Conservation (phyloP, 164 flowering plant species). For the Nelumbo lutea region DNA sequence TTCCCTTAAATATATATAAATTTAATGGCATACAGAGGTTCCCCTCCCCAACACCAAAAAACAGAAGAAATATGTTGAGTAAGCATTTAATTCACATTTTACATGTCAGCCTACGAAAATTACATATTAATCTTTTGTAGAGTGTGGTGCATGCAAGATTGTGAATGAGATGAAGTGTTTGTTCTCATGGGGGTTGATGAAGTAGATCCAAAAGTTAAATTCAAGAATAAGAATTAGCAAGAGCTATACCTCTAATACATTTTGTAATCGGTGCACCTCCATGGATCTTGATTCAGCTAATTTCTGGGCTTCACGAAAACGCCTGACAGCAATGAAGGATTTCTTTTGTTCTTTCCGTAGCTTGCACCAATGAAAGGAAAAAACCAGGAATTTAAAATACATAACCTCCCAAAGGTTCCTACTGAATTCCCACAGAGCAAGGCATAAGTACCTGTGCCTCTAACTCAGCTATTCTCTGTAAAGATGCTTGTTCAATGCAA, state of each 20-base stretch:
- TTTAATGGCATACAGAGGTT: too few species aligned
- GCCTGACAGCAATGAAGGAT: conserved; percentile 19
- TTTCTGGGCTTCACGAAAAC: conserved; percentile 22
- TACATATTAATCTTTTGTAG: background rate
- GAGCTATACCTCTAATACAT: conserved; percentile 17
- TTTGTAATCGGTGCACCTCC: conserved; percentile 13
- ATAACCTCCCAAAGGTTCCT: background rate
- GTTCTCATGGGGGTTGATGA: background rate
- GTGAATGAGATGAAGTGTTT: background rate
- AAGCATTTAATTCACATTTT: too few species aligned
- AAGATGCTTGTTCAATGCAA: conserved; percentile 73
- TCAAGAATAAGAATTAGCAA: background rate
- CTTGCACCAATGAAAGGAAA: conserved; percentile 21
- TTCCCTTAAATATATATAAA: too few species aligned
- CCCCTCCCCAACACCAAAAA: too few species aligned
- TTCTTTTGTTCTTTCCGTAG: conserved; percentile 37
- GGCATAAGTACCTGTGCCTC: conserved; percentile 58
- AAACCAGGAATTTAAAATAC: background rate
- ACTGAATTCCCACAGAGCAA: background rate
- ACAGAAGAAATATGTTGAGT: too few species aligned
- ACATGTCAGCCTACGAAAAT: too few species aligned
- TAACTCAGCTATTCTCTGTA: conserved; percentile 76
- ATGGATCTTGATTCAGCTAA: conserved; percentile 19
- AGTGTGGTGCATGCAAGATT: background rate
- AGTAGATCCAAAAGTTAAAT: background rate